phyloP scores from a whole-genome alignment of 306 rosid species.

The Castanea mollissima region DNA sequence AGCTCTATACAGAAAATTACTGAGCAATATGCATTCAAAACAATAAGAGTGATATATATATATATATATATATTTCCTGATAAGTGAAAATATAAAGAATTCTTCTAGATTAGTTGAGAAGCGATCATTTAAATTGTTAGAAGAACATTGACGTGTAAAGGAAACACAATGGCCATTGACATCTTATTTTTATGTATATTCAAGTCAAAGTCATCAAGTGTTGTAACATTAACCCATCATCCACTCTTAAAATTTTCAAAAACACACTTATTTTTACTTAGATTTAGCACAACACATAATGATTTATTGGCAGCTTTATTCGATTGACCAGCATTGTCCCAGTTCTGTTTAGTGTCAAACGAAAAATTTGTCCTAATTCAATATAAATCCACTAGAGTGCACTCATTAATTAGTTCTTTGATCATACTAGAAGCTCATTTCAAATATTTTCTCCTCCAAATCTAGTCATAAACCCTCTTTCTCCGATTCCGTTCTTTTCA shows the following conservation, averaged over 20 bases:
- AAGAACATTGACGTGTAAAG: not conserved
- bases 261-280: not conserved
- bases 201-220: no score
- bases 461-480: not conserved
- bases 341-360: not conserved
- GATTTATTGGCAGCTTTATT: not conserved
- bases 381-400: not conserved
- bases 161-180: not conserved
- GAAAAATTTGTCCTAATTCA: not conserved
- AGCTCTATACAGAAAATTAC: not conserved
- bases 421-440: not conserved
- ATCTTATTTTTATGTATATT: not conserved
- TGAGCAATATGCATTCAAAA: not conserved
- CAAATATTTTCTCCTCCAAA: not conserved
- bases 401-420: not conserved
- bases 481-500: not conserved
- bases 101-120: not conserved
- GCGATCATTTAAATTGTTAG: not conserved
- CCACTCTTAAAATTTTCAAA: not conserved
- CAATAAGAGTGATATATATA: not conserved
- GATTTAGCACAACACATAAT: not conserved
- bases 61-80: no score
- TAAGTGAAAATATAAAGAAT: not conserved
- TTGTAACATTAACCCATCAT: not conserved
- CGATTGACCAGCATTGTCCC: not conserved